Evolutionary conservation across 129 eudicot species (phyloP).

Genomic region (Flaveria ramosissima): DNA sequence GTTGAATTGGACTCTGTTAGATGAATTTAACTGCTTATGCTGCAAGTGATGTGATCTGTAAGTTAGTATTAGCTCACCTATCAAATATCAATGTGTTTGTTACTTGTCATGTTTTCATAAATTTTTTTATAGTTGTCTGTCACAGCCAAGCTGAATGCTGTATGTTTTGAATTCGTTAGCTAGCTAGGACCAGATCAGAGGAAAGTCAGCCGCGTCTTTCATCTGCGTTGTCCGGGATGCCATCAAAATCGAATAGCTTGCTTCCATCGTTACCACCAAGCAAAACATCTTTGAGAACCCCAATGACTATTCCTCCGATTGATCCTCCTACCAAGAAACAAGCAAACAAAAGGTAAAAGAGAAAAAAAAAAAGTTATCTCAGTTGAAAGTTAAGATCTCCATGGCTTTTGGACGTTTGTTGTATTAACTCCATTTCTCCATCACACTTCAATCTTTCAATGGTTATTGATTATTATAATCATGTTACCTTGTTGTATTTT

Average conservation of each 20-base stretch:
- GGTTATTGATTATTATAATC: background rate
- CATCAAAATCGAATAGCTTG: slow-evolving; percentile 54
- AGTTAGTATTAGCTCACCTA: background rate
- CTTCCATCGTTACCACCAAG: slow-evolving; percentile 53
- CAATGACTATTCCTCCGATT: slow-evolving; percentile 67
- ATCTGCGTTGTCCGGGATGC: slow-evolving; percentile 50
- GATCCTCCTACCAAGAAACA: slow-evolving; percentile 69
- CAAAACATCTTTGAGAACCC: slow-evolving; percentile 61
- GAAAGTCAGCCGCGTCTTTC: slow-evolving; percentile 58
- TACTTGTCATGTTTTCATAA: background rate
- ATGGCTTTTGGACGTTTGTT: slow-evolving; percentile 12
- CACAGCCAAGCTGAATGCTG: slow-evolving; percentile 21
- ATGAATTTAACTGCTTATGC: background rate
- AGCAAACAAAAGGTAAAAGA: slow-evolving; percentile 57
- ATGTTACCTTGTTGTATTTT: background rate
- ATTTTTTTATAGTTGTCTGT: background rate
- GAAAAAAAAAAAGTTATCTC: background rate
- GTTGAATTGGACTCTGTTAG: background rate
- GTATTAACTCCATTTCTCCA: background rate
- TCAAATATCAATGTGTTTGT: background rate
- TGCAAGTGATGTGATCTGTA: background rate
- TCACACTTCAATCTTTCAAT: background rate
- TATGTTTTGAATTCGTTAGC: slow-evolving; percentile 40
- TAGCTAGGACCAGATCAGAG: slow-evolving; percentile 51
- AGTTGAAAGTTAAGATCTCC: slow-evolving; percentile 12